phyloP scores from a whole-genome alignment of 805 yeast genomes.

The Vanderwaltozyma polyspora region DNA sequence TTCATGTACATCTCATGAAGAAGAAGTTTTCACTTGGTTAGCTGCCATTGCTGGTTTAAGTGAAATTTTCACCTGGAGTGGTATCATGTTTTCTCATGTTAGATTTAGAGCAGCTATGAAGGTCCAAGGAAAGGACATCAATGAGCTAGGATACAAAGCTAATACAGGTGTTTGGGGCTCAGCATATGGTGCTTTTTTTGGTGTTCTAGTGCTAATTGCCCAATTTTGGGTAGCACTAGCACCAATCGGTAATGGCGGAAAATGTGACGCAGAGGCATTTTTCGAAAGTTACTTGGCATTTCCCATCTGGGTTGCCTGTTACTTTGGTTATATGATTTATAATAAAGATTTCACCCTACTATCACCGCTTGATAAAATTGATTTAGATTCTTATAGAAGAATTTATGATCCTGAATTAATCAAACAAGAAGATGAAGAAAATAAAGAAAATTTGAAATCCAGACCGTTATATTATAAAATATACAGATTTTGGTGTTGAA shows the following conservation, averaged over 20 bases:
- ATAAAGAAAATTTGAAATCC: conserved; percentile 14
- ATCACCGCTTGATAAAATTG: conserved; percentile 29
- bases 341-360: conserved; percentile 27
- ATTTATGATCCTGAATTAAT: conserved; percentile 29
- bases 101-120: conserved; percentile 45
- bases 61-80: conserved; percentile 49
- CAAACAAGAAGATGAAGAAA: conserved; percentile 33
- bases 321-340: conserved; percentile 41
- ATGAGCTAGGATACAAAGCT: conserved; percentile 42
- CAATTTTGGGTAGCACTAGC: conserved; percentile 56
- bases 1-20: conserved; percentile 42
- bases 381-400: conserved; percentile 34
- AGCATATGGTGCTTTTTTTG: conserved; percentile 37
- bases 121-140: conserved; percentile 35
- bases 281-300: conserved; percentile 44
- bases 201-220: conserved; percentile 39
- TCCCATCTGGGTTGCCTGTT: conserved; percentile 33
- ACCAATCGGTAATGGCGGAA: conserved; percentile 36
- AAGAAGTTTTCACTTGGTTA: conserved; percentile 48
- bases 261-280: conserved; percentile 31
- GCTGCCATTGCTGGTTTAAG: conserved; percentile 46
- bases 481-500: conserved; percentile 32
- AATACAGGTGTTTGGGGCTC: conserved; percentile 42
- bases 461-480: conserved; percentile 25
- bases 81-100: conserved; percentile 41